Base-by-base conservation (phyloP, 371 early-diverging fungal species). In the Nematocida ausubeli region DNA sequence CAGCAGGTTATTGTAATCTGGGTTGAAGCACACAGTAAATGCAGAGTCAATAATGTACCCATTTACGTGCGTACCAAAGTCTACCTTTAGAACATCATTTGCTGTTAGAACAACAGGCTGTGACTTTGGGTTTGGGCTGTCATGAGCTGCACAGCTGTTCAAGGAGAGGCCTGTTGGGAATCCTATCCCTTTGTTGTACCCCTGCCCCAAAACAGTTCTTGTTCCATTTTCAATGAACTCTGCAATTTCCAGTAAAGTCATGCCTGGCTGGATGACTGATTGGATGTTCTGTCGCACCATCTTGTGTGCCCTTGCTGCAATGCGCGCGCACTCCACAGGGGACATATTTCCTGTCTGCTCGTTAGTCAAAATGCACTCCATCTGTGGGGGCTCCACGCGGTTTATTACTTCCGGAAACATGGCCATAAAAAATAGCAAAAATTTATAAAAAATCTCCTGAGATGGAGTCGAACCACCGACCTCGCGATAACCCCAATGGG, bases 61-160 rank as follows among this genome's bases (percentile, higher is more conserved):
- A 72, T 93, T 92, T 44, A 94, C 89, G 57, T 99, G 99, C 14
- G 91, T 91, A 71, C 99, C 99, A 86, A 98, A 94, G 86, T 99
- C 99, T 37, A 99, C 89, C 89, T 99, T 99, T 87, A 93, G 88
- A 19, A 99, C 95, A 88, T 98, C 98, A 66, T 90, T 92, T 70
- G 93, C 90, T 62, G 88, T 80, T 58, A 99, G 82, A 32, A 82
- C n/a, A 2, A 93, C 92, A 0, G 92, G 92, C 75, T 89, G 89
- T 82, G 98, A 95, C 7, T 95, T 96, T 44, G 94, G 90, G 83
- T 96, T 97, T 4, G 96, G 95, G 3, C 97, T 95, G 84, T 92
- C 96, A 83, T 99, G 99, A 19, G 99, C 99, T n/a, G 99, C 99
- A 82, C 91, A 91, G 73, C 94, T 89, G 83, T 99, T 98, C 42